Evolutionary conservation across 768 basidiomycete species (phyloP).

Genomic region (Symmetrospora coprosmae): DNA sequence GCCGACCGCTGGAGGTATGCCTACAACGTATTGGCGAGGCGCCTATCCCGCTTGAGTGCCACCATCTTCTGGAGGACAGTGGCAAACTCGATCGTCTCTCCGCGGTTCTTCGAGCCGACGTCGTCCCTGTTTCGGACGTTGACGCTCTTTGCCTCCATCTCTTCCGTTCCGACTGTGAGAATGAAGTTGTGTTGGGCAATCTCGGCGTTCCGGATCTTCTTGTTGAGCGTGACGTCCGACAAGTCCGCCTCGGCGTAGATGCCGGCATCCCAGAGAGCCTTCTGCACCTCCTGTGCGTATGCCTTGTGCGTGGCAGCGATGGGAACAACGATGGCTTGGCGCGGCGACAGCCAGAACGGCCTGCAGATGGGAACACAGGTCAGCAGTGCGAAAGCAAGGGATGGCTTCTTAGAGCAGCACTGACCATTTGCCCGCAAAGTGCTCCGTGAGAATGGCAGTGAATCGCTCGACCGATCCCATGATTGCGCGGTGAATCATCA

Average conservation of each 20-base stretch:
- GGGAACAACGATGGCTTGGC: constrained; percentile 86
- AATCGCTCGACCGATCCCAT: constrained; percentile 86
- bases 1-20: too few species aligned
- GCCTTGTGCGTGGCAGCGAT: constrained; percentile 72
- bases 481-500: constrained; percentile 97
- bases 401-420: too few species aligned
- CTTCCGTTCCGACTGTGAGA: constrained; percentile 87
- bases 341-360: constrained; percentile 98
- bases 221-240: constrained; percentile 75
- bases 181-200: constrained; percentile 97
- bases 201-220: constrained; percentile 96
- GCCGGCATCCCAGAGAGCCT: constrained; percentile 53
- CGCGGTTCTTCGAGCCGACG: constrained; percentile 58
- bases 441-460: constrained; percentile 92
- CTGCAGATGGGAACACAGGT: constrained; percentile 40
- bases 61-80: constrained; percentile 57
- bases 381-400: neutral
- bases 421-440: constrained; percentile 93
- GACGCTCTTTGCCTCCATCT: constrained; percentile 69
- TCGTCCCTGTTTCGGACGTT: constrained; percentile 95
- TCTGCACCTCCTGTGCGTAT: constrained; percentile 69
- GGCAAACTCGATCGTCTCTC: constrained; percentile 55
- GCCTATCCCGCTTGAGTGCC: constrained; percentile 50
- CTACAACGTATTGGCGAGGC: constrained; percentile 46
- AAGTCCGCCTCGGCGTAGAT: constrained; percentile 87